Base-by-base conservation (phyloP, 495 filamentous ascomycete species). In the Pyrenopolyporus hunteri region DNA sequence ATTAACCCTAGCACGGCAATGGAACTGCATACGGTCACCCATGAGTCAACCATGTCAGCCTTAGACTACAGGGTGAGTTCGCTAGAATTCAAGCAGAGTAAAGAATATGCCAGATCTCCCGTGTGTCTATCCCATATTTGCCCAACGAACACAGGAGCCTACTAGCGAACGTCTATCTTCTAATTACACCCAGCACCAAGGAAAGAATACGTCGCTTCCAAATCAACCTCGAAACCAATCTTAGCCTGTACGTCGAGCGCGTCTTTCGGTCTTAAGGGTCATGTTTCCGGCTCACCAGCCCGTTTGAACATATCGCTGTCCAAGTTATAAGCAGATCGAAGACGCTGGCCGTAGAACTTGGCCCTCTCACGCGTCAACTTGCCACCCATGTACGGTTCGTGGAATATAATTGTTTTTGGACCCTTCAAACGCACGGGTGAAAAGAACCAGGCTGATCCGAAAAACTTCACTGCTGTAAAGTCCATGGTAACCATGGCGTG, bases 371-470 rank as follows among this genome's bases (percentile, higher is more conserved):
- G 31, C 11, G 16, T 6, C 4, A 59, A 3, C 13, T 50, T 39
- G 13, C 36, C 45, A 4, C 17, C 14, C 22, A 16, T 19, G 23
- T 83, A 75, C 14, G 83, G 83, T 63, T 85, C 79, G 35, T 83
- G 77, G 57, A 84, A 81, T 36, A 77, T 73, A 14, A 85, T 81
- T 31, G 64, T 70, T 48, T 48, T 76, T 64, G 3, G 25, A 28
- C 42, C 78, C 75, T 1, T 44, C 62, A n/a, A n/a, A n/a, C n/a
- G n/a, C n/a, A 57, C 53, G 6, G 79, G 74, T 35, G 56, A 48
- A 55, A 85, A 83, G 39, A 79, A 69, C 83, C 83, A 87, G 0
- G 74, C 79, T 1, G 77, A 82, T 0, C 82, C 82, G 49, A 82
- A 79, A 6, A 84, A 67, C 65, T 85, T 83, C 67, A 77, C 67